A percentile compares a stretch with the other conserved stretches of the same genome.
These are phyloP conservation scores for Caloboletus inedulis DNA, from an alignment of 1,284 basidiomycete genomes.

Conservation along the genomic window DNA sequence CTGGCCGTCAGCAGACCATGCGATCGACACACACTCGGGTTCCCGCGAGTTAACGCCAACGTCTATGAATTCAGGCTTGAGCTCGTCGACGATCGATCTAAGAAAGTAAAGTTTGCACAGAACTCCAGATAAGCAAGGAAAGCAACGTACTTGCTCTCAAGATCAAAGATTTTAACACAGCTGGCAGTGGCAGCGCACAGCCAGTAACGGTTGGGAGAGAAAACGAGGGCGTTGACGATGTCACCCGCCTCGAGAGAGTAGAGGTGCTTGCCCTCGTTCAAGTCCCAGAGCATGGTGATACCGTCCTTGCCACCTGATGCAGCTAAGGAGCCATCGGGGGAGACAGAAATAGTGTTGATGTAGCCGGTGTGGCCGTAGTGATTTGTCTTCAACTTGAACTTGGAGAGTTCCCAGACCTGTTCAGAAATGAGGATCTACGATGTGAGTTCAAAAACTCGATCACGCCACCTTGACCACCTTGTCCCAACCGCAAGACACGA, in stretches of 20 bases:
- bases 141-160: slow-evolving; percentile 88
- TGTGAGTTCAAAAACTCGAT: slow-evolving; percentile 57
- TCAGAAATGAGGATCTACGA: slow-evolving; percentile 14
- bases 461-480: slow-evolving; percentile 97
- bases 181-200: slow-evolving; percentile 97
- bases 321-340: slow-evolving; percentile 98
- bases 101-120: slow-evolving; percentile 8
- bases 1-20: slow-evolving; percentile 98
- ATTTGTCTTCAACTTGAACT: slow-evolving; percentile 99
- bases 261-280: slow-evolving; percentile 99
- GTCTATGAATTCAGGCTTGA: slow-evolving; percentile 89
- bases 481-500: slow-evolving; percentile 99
- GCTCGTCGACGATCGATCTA: slow-evolving; percentile 98
- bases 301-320: slow-evolving; percentile 99
- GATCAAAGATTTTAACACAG: slow-evolving; percentile 99
- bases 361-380: slow-evolving; percentile 99
- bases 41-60: slow-evolving; percentile 77
- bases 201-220: slow-evolving; percentile 99
- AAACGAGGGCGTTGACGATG: slow-evolving; percentile 98
- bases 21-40: slow-evolving; percentile 96
- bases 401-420: slow-evolving; percentile 99
- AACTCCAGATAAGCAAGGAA: neutral
- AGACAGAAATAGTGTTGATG: slow-evolving; percentile 99
- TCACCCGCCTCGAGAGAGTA: slow-evolving; percentile 99
- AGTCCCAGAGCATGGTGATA: slow-evolving; percentile 99